phyloP scores from a whole-genome alignment of 257 asterid species.

The Salvia hispanica region DNA sequence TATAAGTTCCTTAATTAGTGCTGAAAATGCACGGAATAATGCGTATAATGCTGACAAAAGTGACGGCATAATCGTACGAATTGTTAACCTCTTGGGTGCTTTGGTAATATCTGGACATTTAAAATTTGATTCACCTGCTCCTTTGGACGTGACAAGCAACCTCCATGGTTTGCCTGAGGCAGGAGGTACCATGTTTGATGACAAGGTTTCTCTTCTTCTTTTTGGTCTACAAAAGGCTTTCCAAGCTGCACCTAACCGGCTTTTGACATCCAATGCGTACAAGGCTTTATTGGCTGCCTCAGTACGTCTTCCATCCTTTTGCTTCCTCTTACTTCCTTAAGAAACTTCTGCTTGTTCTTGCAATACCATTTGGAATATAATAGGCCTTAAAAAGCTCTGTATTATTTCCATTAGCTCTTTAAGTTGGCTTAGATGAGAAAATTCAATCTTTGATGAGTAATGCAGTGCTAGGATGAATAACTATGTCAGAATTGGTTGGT shows the following conservation, averaged over 20 bases:
- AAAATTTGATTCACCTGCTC: constrained; percentile 73
- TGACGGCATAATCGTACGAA: constrained; percentile 79
- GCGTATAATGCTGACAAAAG: constrained; percentile 86
- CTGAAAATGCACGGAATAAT: constrained; percentile 97
- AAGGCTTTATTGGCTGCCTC: constrained; percentile 86
- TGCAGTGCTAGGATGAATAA: constrained; percentile 17
- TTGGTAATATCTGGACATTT: constrained; percentile 85
- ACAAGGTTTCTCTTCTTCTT: constrained; percentile 94
- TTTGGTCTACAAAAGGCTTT: constrained; percentile 94
- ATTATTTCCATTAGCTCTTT: constrained; percentile 26
- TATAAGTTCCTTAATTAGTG: constrained; percentile 76
- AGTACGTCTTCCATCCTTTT: constrained; percentile 49
- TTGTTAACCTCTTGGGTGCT: constrained; percentile 85
- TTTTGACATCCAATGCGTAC: constrained; percentile 78
- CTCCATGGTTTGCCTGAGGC: constrained; percentile 82
- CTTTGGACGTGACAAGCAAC: constrained; percentile 70
- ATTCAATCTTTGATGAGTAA: constrained; percentile 13
- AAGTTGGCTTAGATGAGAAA: constrained; percentile 20
- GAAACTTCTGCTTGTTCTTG: constrained; percentile 24
- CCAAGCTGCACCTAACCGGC: constrained; percentile 96
- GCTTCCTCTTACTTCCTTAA: constrained; percentile 1
- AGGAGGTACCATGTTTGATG: constrained; percentile 99
- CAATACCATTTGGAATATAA: constrained; percentile 23
- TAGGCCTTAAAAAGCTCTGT: constrained; percentile 6
- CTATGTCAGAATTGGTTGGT: constrained; percentile 15